Conservation (phyloP, 352 stramenopile genomes). For the Phytopythium vexans region DNA sequence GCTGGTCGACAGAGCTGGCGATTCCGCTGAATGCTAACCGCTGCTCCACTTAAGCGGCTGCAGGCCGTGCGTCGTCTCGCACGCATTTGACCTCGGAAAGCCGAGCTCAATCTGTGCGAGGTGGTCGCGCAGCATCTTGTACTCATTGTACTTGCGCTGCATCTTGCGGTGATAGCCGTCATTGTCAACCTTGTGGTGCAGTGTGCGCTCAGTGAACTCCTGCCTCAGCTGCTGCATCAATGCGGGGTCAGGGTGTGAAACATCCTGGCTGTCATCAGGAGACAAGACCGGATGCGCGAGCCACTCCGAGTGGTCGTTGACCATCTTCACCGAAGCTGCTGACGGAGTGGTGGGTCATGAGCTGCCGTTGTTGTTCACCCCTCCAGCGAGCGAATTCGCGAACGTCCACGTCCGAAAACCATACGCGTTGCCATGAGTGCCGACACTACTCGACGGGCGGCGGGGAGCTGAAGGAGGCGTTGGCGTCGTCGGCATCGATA, state of each 20-base stretch:
- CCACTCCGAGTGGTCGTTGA: neutral
- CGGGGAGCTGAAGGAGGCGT: constrained; percentile 17
- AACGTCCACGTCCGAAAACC: constrained; percentile 29
- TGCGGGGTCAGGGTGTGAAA: constrained; percentile 21
- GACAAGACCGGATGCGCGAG: neutral
- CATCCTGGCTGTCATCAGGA: neutral
- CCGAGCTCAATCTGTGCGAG: constrained; percentile 21
- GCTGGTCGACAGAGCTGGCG: no score
- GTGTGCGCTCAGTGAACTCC: constrained; percentile 51
- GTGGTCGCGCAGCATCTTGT: constrained; percentile 46
- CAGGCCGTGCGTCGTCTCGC: constrained; percentile 30
- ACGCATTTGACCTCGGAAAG: constrained; percentile 27
- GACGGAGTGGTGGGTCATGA: constrained; percentile 12
- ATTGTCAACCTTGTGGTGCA: constrained; percentile 34
- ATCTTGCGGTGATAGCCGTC: constrained; percentile 69
- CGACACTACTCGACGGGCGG: constrained; percentile 11
- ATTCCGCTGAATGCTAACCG: constrained; percentile 8
- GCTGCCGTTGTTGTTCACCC: constrained; percentile 6
- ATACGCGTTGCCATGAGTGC: constrained; percentile 2
- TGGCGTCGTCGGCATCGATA: constrained; percentile 16
- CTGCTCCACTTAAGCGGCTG: constrained; percentile 11
- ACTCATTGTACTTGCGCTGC: constrained; percentile 67
- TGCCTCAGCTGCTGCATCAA: constrained; percentile 60
- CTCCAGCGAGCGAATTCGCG: constrained; percentile 8
- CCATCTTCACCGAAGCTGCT: neutral